phyloP scores from a whole-genome alignment of 805 yeast genomes.

The Nakazawaea ambrosiae region DNA sequence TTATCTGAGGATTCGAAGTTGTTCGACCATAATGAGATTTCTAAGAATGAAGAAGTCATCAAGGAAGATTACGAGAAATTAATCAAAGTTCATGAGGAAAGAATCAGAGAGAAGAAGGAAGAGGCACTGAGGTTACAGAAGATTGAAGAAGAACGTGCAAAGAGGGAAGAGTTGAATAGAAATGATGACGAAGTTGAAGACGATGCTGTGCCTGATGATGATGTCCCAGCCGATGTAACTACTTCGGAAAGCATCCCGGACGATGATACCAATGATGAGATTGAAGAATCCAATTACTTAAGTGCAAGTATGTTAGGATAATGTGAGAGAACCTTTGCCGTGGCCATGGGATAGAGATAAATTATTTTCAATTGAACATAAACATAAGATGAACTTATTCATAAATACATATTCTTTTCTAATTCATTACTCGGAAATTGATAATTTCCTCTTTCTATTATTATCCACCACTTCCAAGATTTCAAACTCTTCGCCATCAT shows the following conservation, averaged over 20 bases:
- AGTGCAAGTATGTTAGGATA: conserved; percentile 10
- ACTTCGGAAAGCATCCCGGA: neutral
- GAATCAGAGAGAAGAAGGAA: conserved; percentile 5
- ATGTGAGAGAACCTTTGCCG: neutral
- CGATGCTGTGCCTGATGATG: neutral
- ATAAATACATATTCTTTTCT: no score
- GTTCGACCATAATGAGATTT: conserved; percentile 20
- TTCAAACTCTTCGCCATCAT: neutral
- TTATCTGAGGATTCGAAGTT: conserved; percentile 18
- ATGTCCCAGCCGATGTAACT: neutral
- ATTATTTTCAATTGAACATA: no score
- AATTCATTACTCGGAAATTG: no score
- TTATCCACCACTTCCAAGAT: neutral
- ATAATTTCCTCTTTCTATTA: no score
- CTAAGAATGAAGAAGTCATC: conserved; percentile 20
- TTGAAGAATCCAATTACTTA: conserved; percentile 4
- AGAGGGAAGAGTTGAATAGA: no score
- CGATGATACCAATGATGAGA: no score
- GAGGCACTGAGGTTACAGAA: neutral
- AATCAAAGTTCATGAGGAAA: conserved; percentile 12
- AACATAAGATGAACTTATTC: no score
- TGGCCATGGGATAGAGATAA: no score
- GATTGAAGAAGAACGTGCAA: conserved; percentile 1
- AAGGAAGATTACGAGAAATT: conserved; percentile 14
- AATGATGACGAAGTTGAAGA: neutral